These are phyloP conservation scores for Suhomyces sp. DNA, from an alignment of 805 yeast species.

Conservation along the genomic window DNA sequence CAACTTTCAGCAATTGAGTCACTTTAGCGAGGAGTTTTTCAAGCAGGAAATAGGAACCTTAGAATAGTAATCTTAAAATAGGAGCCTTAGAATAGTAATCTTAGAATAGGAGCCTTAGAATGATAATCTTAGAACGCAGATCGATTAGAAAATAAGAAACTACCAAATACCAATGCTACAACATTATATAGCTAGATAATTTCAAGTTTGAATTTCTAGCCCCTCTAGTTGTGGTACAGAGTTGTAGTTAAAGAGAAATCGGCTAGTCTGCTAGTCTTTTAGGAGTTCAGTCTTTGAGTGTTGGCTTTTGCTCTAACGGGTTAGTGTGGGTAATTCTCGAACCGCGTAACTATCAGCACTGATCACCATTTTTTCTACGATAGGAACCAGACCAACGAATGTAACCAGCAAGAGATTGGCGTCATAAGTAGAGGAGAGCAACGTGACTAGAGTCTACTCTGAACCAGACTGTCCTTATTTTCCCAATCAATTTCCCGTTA, in stretches of 20 bases:
- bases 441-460: not conserved
- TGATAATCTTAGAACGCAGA: too few relatives aligned
- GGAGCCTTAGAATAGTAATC: not conserved
- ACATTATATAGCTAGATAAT: not conserved
- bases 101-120: too few relatives aligned
- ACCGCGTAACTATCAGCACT: not conserved
- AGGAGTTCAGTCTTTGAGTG: not conserved
- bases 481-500: not conserved
- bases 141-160: not conserved
- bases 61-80: not conserved
- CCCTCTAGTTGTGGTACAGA: not conserved
- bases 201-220: not conserved
- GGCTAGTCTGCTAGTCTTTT: not conserved
- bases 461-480: not conserved
- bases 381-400: slow-evolving; percentile 4
- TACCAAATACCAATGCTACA: not conserved
- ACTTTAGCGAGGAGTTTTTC: slow-evolving; percentile 72
- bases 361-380: slow-evolving; percentile 3
- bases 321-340: not conserved
- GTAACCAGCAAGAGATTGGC: slow-evolving; percentile 39
- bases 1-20: slow-evolving; percentile 70
- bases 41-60: slow-evolving; percentile 36
- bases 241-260: too few relatives aligned
- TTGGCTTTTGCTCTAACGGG: too few relatives aligned
- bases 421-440: slow-evolving; percentile 79